Percentiles rank a stretch among this genome's conserved stretches.
Evolutionary conservation across 371 early-diverging fungal species (phyloP).

Genomic region (Gilbertella persicaria): DNA sequence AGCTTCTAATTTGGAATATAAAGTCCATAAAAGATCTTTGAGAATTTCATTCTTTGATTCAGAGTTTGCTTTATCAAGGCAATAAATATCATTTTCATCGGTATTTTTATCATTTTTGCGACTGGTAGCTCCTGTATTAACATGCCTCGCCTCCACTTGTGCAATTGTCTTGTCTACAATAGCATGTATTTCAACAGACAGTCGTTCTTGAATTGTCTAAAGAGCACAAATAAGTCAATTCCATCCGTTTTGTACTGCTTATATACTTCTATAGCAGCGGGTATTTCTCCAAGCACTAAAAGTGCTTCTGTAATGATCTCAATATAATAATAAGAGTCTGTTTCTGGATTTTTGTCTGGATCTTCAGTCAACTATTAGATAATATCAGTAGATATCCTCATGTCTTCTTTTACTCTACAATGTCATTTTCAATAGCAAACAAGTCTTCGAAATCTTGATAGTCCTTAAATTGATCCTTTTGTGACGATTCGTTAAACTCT

Average conservation of each 20-base stretch:
- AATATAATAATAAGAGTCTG: conserved; percentile 90
- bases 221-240: not conserved
- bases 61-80: conserved; percentile 49
- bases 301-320: conserved; percentile 84
- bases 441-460: conserved; percentile 27
- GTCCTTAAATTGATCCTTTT: not conserved
- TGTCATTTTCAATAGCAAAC: conserved; percentile 43
- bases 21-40: conserved; percentile 76
- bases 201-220: conserved; percentile 70
- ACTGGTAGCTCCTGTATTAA: not conserved
- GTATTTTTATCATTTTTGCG: conserved; percentile 21
- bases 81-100: conserved; percentile 45
- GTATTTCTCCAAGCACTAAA: conserved; percentile 73
- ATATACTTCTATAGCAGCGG: conserved; percentile 76
- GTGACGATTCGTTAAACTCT: conserved; percentile 21
- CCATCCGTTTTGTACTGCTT: not conserved
- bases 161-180: conserved; percentile 86
- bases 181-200: conserved; percentile 81
- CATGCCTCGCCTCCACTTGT: conserved; percentile 74
- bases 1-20: conserved; percentile 83
- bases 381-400: not conserved
- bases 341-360: conserved; percentile 80
- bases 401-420: conserved; percentile 23
- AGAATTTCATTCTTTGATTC: conserved; percentile 71
- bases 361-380: conserved; percentile 66